A percentile compares a stretch with the other conserved stretches of the same genome.
phyloP scores from a whole-genome alignment of 1,284 basidiomycete genomes.

The Trichosporon faecale region DNA sequence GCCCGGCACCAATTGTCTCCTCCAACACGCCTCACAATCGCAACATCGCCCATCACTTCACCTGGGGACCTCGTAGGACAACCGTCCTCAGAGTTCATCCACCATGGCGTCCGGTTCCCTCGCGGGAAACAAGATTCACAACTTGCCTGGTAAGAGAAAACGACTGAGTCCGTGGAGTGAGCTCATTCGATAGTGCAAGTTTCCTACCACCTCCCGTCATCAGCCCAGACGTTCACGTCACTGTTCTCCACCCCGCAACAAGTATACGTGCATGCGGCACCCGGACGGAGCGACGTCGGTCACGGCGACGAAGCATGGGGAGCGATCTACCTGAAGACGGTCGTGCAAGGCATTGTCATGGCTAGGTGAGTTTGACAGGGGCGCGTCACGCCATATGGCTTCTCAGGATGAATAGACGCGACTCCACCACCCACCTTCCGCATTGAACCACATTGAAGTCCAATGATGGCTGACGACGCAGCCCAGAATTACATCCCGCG shows the following conservation, averaged over 20 bases:
- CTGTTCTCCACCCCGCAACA: slow-evolving; percentile 39
- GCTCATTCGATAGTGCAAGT: slow-evolving; percentile 37
- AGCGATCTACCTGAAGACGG: slow-evolving; percentile 47
- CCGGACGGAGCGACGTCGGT: slow-evolving; percentile 24
- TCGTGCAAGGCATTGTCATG: slow-evolving; percentile 44
- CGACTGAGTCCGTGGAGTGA: neutral
- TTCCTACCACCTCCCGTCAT: slow-evolving; percentile 42
- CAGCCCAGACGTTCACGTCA: slow-evolving; percentile 40
- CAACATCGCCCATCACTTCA: neutral
- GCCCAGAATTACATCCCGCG: slow-evolving; percentile 44
- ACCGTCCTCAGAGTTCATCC: neutral
- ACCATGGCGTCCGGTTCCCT: slow-evolving; percentile 28
- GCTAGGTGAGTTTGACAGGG: slow-evolving; percentile 37
- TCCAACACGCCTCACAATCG: slow-evolving; percentile 1
- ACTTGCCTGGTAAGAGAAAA: slow-evolving; percentile 42
- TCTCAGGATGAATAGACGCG: slow-evolving; percentile 9
- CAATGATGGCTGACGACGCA: slow-evolving; percentile 18
- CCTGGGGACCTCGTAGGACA: neutral
- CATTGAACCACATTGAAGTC: neutral
- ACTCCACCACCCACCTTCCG: neutral
- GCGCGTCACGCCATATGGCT: slow-evolving; percentile 2
- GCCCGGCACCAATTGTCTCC: neutral
- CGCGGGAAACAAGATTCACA: slow-evolving; percentile 45
- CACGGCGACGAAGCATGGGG: slow-evolving; percentile 44
- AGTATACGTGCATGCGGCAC: slow-evolving; percentile 44